These are phyloP conservation scores for Neohortaea acidophila DNA, from an alignment of 495 filamentous ascomycete species.

Conservation along the genomic window DNA sequence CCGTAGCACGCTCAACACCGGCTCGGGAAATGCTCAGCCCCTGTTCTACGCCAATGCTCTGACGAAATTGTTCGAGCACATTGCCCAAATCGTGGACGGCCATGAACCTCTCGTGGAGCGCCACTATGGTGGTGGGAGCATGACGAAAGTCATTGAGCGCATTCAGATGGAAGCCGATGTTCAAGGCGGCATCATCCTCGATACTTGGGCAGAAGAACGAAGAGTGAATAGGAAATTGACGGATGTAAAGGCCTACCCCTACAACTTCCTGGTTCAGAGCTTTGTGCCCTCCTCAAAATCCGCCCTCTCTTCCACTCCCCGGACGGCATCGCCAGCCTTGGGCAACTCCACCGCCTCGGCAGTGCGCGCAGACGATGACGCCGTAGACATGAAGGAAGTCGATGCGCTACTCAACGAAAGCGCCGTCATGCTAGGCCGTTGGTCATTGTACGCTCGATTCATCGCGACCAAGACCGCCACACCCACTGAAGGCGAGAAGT, in stretches of 20 bases:
- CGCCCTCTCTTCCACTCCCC: constrained; percentile 24
- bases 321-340: constrained; percentile 52
- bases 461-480: constrained; percentile 64
- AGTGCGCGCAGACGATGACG: constrained; percentile 68
- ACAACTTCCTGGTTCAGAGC: constrained; percentile 89
- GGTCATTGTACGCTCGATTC: constrained; percentile 86
- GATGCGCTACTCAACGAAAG: constrained; percentile 75
- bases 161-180: constrained; percentile 89
- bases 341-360: no score
- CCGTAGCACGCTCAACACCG: constrained; percentile 57
- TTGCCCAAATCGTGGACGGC: constrained; percentile 85
- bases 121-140: constrained; percentile 81
- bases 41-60: constrained; percentile 88
- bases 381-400: constrained; percentile 87
- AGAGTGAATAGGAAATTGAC: constrained; percentile 70
- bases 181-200: constrained; percentile 91
- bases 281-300: constrained; percentile 54
- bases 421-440: constrained; percentile 77
- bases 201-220: constrained; percentile 87
- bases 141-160: constrained; percentile 90
- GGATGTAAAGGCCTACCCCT: constrained; percentile 92
- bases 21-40: constrained; percentile 47
- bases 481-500: constrained; percentile 6
- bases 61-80: constrained; percentile 89
- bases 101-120: constrained; percentile 80